A percentile compares a stretch with the other conserved stretches of the same genome.
These are phyloP conservation scores for Nicotiana undulata DNA, from an alignment of 257 asterid genomes.

Conservation along the genomic window DNA sequence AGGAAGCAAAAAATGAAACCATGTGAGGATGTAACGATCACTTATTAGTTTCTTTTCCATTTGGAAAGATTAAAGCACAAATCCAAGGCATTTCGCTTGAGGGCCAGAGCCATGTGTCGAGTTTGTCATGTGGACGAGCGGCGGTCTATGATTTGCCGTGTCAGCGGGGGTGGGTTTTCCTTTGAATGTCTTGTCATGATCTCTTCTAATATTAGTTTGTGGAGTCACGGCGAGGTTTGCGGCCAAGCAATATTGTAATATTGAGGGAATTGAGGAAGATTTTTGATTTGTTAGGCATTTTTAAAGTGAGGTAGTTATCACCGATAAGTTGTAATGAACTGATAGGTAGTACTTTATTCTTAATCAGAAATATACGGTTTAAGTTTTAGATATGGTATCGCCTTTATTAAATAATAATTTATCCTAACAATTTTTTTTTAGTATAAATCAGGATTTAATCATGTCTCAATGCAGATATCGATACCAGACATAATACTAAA, in stretches of 20 bases:
- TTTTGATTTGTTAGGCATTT: not conserved
- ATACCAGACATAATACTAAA: no score
- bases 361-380: no score
- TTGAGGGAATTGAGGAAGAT: not conserved
- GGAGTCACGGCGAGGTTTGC: conserved; percentile 23
- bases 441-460: no score
- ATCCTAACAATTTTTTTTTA: fast-evolving
- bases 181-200: not conserved
- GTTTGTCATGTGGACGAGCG: conserved; percentile 11
- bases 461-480: no score
- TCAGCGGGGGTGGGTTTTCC: not conserved
- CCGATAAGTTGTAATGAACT: no score
- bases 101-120: conserved; percentile 23
- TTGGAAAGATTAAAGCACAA: not conserved
- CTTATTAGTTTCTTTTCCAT: not conserved
- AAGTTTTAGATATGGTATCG: no score
- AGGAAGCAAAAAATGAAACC: conserved; percentile 17
- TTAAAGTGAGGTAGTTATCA: no score
- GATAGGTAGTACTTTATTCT: no score
- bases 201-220: not conserved
- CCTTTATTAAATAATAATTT: no score
- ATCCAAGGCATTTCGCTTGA: not conserved
- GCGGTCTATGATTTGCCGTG: conserved; percentile 27
- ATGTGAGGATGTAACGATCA: conserved; percentile 37
- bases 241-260: conserved; percentile 5